These are phyloP conservation scores for Phialocephala sp. DNA, from an alignment of 2,329 filamentous ascomycete species.

Conservation along the genomic window DNA sequence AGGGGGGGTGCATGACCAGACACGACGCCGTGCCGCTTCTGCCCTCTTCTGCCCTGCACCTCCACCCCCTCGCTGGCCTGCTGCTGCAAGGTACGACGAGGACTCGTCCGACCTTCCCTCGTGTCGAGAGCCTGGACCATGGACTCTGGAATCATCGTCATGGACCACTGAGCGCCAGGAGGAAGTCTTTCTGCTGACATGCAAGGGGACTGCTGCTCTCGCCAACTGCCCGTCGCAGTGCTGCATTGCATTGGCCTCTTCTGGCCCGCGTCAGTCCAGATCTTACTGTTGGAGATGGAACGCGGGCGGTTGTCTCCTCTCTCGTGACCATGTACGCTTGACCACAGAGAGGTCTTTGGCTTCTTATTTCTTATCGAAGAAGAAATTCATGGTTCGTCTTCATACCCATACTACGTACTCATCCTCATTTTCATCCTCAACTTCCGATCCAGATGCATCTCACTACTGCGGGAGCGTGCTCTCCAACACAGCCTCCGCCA, in stretches of 20 bases:
- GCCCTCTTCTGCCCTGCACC: background rate
- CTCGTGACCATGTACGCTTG: background rate
- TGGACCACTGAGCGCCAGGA: background rate
- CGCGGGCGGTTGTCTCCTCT: background rate
- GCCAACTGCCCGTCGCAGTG: background rate
- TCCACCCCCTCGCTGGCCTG: too few species aligned
- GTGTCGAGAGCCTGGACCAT: background rate
- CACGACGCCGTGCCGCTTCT: background rate
- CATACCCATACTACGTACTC: background rate
- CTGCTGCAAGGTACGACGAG: background rate
- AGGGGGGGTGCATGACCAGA: background rate
- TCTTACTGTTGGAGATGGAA: too few species aligned
- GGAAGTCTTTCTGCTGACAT: background rate
- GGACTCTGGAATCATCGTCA: background rate
- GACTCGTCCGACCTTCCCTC: background rate
- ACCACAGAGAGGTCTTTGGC: background rate
- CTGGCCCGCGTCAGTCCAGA: too few species aligned
- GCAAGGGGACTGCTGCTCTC: background rate
- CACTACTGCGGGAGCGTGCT: background rate
- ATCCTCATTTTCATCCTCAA: background rate
- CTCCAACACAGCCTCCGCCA: too few species aligned
- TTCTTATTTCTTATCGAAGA: too few species aligned
- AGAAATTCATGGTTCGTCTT: too few species aligned
- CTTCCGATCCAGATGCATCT: background rate
- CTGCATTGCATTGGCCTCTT: too few species aligned